Conservation (phyloP, 805 yeast genomes). For the Spathaspora arborariae region DNA sequence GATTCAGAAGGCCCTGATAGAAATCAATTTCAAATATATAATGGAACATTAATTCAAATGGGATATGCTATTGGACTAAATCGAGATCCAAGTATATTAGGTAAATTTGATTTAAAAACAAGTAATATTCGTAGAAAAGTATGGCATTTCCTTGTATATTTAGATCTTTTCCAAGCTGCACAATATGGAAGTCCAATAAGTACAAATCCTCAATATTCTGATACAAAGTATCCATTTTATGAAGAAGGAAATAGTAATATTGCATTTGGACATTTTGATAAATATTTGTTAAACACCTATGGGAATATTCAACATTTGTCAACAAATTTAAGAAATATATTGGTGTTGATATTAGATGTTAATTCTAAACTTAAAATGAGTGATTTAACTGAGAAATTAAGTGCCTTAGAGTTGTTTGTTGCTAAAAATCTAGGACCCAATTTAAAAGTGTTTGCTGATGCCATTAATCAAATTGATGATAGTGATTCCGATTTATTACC, state of each 20-base stretch:
- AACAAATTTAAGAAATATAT: conserved; percentile 24
- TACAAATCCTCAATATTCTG: conserved; percentile 40
- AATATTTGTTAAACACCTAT: conserved; percentile 30
- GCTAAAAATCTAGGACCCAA: conserved; percentile 5
- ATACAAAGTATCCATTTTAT: conserved; percentile 47
- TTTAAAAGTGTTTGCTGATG: conserved; percentile 2
- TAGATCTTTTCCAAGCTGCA: conserved; percentile 44
- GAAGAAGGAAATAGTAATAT: conserved; percentile 33
- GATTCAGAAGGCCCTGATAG: conserved; percentile 39
- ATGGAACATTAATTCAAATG: conserved; percentile 31
- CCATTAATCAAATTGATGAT: not conserved
- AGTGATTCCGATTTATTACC: not conserved
- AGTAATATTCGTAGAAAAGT: conserved; percentile 53
- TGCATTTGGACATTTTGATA: conserved; percentile 38
- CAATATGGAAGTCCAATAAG: conserved; percentile 46
- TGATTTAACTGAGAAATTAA: conserved; percentile 30
- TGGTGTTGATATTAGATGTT: conserved; percentile 38
- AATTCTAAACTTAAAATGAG: conserved; percentile 31
- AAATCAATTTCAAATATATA: conserved; percentile 24
- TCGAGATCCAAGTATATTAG: conserved; percentile 34
- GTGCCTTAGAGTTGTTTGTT: conserved; percentile 32
- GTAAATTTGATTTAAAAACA: conserved; percentile 17
- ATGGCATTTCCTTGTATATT: conserved; percentile 49
- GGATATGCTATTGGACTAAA: conserved; percentile 36
- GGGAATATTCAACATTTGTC: conserved; percentile 25